Evolutionary conservation across 1,284 basidiomycete genomes (phyloP), one percentile per base, ranked within the genome.

Genomic region (Microbotryum scabiosae): DNA sequence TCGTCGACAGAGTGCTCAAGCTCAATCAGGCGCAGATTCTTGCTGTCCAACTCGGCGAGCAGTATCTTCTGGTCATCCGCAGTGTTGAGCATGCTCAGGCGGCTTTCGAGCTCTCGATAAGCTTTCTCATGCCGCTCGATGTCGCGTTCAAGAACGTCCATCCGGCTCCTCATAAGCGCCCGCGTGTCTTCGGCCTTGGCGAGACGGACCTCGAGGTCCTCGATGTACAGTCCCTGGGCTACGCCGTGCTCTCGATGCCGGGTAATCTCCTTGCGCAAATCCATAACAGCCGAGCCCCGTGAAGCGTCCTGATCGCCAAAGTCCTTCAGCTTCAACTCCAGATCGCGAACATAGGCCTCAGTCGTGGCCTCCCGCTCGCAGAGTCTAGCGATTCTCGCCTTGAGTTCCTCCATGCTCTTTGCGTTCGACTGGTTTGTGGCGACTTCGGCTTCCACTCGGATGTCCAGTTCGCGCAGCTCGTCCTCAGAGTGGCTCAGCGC

Each of bases 341-440:
- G 79, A 73, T 97, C 92, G 51, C 84, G 86, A 28, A 97, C 86
- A 75, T 97, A 97, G 1, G 85, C 88, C 80, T 97, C 93, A 30
- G 89, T 91, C 0, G 90, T 88, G 2, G 85, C 81, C 75, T 97
- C 94, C 58, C 93, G 81, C 73, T 96, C 92, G 2, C 83, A 79
- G 49, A 97, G 75, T 75, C 94, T 96, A 21, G 81, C 80, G 53
- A 96, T 80, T 49, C 93, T 80, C 32, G 82, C 75, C 63, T 88
- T 81, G 51, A 98, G 81, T 73, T 97, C 91, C 69, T 87, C 85
- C 7, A 96, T 64, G 14, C 69, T 82, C 70, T 91, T 89, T 67
- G 86, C 78, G 73, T 94, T 90, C 16, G 85, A 88, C 48, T 88
- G 85, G n/a, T 74, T 70, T 69, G 75, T 88, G 82, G 49, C 84